Evolutionary conservation across 345 rosid genomes (phyloP).

Genomic region (Populus tremula): DNA sequence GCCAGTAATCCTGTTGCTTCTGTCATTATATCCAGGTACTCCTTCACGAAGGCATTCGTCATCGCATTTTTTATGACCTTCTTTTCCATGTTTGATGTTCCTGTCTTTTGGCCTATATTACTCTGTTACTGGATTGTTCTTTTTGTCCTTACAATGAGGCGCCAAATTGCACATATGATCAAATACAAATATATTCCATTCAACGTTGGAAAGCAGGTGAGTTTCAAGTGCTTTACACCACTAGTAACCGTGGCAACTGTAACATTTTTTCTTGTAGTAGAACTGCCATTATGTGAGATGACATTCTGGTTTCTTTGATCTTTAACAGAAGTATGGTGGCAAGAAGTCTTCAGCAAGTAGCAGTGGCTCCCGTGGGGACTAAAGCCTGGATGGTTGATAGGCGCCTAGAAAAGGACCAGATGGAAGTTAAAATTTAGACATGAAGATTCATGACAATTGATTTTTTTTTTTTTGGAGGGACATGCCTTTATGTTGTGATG

Average conservation of each 20-base stretch:
- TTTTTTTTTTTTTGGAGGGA: conserved; percentile 19
- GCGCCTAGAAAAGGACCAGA: conserved; percentile 20
- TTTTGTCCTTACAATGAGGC: conserved; percentile 79
- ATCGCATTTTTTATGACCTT: conserved; percentile 80
- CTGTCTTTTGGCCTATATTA: conserved; percentile 88
- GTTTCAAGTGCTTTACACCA: neutral
- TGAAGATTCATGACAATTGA: conserved; percentile 32
- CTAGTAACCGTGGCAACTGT: neutral
- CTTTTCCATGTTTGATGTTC: conserved; percentile 78
- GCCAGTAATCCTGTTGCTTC: conserved; percentile 11
- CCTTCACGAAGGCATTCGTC: conserved; percentile 76
- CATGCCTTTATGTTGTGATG: conserved; percentile 29
- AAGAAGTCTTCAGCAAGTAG: conserved; percentile 52
- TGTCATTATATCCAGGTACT: conserved; percentile 51
- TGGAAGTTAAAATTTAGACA: conserved; percentile 20
- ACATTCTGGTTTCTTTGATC: neutral
- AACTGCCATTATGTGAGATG: neutral
- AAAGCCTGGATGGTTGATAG: conserved; percentile 22
- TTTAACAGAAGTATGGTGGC: conserved; percentile 49
- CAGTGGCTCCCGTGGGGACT: conserved; percentile 57
- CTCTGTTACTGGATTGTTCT: conserved; percentile 83
- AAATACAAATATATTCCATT: conserved; percentile 83
- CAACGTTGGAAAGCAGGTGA: conserved; percentile 79
- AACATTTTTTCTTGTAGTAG: neutral
- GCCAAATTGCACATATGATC: conserved; percentile 87